A percentile compares a stretch with the other conserved stretches of the same genome.
phyloP scores from a whole-genome alignment of 73 alveolate species.

The Tetrahymena elliotti region DNA sequence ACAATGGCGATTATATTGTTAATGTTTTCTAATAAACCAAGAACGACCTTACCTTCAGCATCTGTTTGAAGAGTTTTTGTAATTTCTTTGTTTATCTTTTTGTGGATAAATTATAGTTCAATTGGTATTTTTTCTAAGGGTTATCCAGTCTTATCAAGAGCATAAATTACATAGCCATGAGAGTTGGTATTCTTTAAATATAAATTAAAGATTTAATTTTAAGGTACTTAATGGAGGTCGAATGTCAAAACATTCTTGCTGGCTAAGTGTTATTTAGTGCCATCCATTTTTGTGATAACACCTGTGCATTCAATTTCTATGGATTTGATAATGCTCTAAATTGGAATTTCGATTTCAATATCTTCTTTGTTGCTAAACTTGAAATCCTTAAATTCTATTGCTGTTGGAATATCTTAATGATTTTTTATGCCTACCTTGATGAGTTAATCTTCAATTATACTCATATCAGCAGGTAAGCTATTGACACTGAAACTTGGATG shows the following conservation, averaged over 20 bases:
- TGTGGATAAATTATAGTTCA: not conserved
- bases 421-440: slow-evolving; percentile 22
- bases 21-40: slow-evolving; percentile 15
- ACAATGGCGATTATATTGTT: not conserved
- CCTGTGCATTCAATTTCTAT: slow-evolving; percentile 1
- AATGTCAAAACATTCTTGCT: not conserved
- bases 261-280: not conserved
- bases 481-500: slow-evolving; percentile 32
- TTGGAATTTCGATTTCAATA: slow-evolving; percentile 40
- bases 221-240: not conserved
- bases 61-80: slow-evolving; percentile 13
- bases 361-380: slow-evolving; percentile 43
- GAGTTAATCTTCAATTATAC: slow-evolving; percentile 3
- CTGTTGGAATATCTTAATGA: slow-evolving; percentile 36
- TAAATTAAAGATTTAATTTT: not conserved
- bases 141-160: slow-evolving; percentile 40
- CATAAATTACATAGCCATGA: slow-evolving; percentile 4
- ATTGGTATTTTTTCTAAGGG: slow-evolving; percentile 6
- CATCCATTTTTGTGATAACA: not conserved
- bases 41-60: slow-evolving; percentile 33
- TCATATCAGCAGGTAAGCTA: slow-evolving; percentile 17
- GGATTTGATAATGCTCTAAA: not conserved
- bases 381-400: slow-evolving; percentile 34
- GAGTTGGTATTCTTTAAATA: not conserved
- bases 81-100: not conserved